Conservation (phyloP, 2,329 filamentous ascomycete genomes). For the Diaporthe citriasiana region DNA sequence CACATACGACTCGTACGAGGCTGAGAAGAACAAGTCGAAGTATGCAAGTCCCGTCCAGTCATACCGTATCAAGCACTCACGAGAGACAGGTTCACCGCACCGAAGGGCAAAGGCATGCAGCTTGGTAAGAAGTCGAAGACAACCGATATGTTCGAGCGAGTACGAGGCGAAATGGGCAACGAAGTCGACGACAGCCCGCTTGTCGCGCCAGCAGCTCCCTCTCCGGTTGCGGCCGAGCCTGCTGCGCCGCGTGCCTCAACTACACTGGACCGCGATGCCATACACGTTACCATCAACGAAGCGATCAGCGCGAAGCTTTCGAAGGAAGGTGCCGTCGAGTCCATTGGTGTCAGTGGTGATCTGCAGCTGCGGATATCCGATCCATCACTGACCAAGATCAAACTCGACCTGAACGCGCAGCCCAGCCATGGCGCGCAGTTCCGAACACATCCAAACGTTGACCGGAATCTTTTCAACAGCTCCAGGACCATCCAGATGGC, state of each 20-base stretch:
- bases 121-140: conserved; percentile 99
- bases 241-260: conserved; percentile 72
- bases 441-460: conserved; percentile 96
- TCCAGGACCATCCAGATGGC: conserved; percentile 90
- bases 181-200: conserved; percentile 85
- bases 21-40: conserved; percentile 97
- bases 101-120: conserved; percentile 98
- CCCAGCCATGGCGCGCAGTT: conserved; percentile 90
- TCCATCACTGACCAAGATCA: conserved; percentile 90
- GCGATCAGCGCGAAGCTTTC: conserved; percentile 91
- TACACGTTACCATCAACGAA: conserved; percentile 91
- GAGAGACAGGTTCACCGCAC: conserved; percentile 67
- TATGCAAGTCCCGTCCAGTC: conserved; percentile 56
- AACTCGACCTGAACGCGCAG: conserved; percentile 82
- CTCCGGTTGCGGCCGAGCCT: conserved; percentile 66
- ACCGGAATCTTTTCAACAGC: conserved; percentile 87
- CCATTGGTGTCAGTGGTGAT: conserved; percentile 91
- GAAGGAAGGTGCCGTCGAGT: conserved; percentile 88
- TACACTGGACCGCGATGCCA: conserved; percentile 83
- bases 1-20: conserved; percentile 94
- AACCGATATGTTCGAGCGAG: conserved; percentile 96
- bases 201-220: conserved; percentile 67
- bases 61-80: conserved; percentile 46
- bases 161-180: conserved; percentile 90
- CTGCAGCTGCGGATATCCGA: conserved; percentile 92